These are phyloP conservation scores for Huntiella savannae DNA, from an alignment of 2,329 filamentous ascomycete genomes.

Conservation along the genomic window DNA sequence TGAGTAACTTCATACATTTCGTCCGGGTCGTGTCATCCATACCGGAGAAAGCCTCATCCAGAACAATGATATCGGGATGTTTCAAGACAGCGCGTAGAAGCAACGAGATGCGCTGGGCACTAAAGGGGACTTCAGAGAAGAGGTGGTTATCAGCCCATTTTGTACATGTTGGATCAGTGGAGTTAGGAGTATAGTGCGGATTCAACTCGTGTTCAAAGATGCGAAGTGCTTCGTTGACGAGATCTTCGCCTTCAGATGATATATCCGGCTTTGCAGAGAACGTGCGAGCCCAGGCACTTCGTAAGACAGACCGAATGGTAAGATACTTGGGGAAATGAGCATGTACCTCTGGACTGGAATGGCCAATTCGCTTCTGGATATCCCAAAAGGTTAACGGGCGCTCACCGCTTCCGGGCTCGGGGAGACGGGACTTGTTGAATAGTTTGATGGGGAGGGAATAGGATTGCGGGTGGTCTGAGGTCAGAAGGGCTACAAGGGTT, in stretches of 20 bases:
- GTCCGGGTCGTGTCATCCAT: constrained; percentile 70
- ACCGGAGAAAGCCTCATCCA: constrained; percentile 76
- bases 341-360: constrained; percentile 87
- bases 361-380: constrained; percentile 72
- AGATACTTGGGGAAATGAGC: constrained; percentile 72
- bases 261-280: constrained; percentile 55
- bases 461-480: constrained; percentile 86
- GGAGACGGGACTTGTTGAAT: constrained; percentile 66
- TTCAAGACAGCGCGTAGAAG: constrained; percentile 71
- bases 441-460: constrained; percentile 76
- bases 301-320: constrained; percentile 53
- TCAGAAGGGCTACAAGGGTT: constrained; percentile 77
- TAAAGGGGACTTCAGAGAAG: constrained; percentile 62
- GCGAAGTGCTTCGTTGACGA: constrained; percentile 48
- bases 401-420: constrained; percentile 41
- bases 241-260: constrained; percentile 31
- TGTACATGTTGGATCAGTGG: constrained; percentile 11
- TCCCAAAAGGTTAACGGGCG: constrained; percentile 73
- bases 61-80: constrained; percentile 59
- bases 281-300: constrained; percentile 81
- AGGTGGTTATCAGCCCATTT: constrained; percentile 46
- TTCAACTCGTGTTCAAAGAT: constrained; percentile 71
- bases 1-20: constrained; percentile 67
- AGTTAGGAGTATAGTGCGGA: constrained; percentile 21
- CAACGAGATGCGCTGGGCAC: constrained; percentile 64